A percentile compares a stretch with the other conserved stretches of the same genome.
Conservation (phyloP, 176 grass and related monocot species). For the sorghum (Sorghum bicolor) region Sorghum_bicolor_NCBIv3 NC_012875.2:53981001-53981500, state of each 20-base stretch:
- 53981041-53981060: neutral
- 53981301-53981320: neutral
- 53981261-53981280: conserved; percentile 10
- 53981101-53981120: conserved; percentile 4
- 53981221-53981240: neutral
- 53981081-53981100: neutral
- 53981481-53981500: neutral
- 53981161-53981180: neutral
- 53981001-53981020: neutral
- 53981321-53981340: conserved; percentile 17
- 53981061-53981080: neutral
- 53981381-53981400: conserved; percentile 3
- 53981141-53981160: conserved; percentile 2
- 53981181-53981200: neutral
- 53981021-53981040: neutral
- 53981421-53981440: neutral
- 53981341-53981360: neutral
- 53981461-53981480: neutral
- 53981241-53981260: neutral
- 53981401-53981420: conserved; percentile 5
- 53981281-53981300: neutral
- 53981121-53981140: neutral
- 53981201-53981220: conserved; percentile 5
- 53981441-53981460: conserved; percentile 13
- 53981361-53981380: neutral